Evolutionary conservation across 148 eudicot species (phyloP).

Genomic region (Linanthus parryae): DNA sequence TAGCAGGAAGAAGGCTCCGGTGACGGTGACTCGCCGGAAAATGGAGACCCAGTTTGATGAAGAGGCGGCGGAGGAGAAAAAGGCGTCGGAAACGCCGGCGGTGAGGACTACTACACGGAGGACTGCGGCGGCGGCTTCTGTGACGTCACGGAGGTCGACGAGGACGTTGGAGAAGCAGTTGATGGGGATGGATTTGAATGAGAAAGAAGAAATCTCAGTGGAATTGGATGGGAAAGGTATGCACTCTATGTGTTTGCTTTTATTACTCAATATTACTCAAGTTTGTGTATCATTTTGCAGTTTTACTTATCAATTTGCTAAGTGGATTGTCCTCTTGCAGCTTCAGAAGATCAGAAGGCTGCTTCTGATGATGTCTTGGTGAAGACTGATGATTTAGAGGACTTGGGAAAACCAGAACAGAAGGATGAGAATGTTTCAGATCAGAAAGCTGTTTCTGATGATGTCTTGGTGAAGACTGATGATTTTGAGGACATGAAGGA

Average conservation of each 20-base stretch:
- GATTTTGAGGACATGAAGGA: too few relatives aligned
- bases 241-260: too few relatives aligned
- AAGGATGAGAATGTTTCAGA: too few relatives aligned
- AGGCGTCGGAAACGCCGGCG: slow-evolving; percentile 16
- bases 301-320: too few relatives aligned
- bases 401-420: too few relatives aligned
- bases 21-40: slow-evolving; percentile 13
- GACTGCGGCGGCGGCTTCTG: too few relatives aligned
- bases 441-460: slow-evolving; percentile 5
- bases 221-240: too few relatives aligned
- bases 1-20: slow-evolving; percentile 6
- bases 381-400: slow-evolving; percentile 10
- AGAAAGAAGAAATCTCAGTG: slow-evolving; percentile 2
- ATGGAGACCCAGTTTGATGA: slow-evolving; percentile 13
- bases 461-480: slow-evolving; percentile 11
- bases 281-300: too few relatives aligned
- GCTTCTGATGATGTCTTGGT: slow-evolving; percentile 10
- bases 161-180: slow-evolving; percentile 35
- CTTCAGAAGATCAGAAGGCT: slow-evolving; percentile 4
- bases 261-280: background rate
- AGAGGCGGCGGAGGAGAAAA: background rate
- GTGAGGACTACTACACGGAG: too few relatives aligned
- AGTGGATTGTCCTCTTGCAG: too few relatives aligned
- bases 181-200: slow-evolving; percentile 13
- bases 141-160: slow-evolving; percentile 34